A percentile compares a stretch with the other conserved stretches of the same genome.
Conservation (phyloP, 768 basidiomycete genomes). For the Tulasnella sp. region DNA sequence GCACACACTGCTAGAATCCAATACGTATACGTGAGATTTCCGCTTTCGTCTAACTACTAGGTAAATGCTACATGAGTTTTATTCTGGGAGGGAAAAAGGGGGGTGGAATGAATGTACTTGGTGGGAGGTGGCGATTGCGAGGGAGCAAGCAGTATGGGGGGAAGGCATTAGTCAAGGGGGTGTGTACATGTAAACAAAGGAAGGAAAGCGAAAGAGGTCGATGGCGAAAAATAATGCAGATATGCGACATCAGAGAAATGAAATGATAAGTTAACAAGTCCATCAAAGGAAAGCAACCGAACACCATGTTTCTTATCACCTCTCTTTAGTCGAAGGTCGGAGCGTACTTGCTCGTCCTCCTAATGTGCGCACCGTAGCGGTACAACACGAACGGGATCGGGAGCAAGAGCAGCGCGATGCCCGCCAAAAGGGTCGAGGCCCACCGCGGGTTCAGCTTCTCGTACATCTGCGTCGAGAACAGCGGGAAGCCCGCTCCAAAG, state of each 20-base stretch:
- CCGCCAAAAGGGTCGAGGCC: slow-evolving; percentile 41
- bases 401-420: slow-evolving; percentile 37
- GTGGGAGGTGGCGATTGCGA: no score
- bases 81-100: no score
- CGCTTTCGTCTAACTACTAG: no score
- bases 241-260: not conserved
- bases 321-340: slow-evolving; percentile 26
- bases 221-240: not conserved
- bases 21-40: no score
- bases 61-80: no score
- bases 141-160: no score
- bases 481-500: slow-evolving; percentile 33
- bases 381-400: slow-evolving; percentile 35
- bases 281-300: not conserved
- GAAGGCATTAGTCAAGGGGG: no score
- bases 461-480: slow-evolving; percentile 43
- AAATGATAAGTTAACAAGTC: not conserved
- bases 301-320: no score
- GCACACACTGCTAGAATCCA: no score
- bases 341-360: slow-evolving; percentile 24
- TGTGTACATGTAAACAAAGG: not conserved
- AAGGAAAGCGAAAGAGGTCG: not conserved
- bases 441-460: slow-evolving; percentile 40
- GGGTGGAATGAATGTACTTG: no score
- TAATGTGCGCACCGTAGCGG: slow-evolving; percentile 24